These are phyloP conservation scores for Xerocomus amazonicus DNA, from an alignment of 1,284 basidiomycete species.

Conservation along the genomic window DNA sequence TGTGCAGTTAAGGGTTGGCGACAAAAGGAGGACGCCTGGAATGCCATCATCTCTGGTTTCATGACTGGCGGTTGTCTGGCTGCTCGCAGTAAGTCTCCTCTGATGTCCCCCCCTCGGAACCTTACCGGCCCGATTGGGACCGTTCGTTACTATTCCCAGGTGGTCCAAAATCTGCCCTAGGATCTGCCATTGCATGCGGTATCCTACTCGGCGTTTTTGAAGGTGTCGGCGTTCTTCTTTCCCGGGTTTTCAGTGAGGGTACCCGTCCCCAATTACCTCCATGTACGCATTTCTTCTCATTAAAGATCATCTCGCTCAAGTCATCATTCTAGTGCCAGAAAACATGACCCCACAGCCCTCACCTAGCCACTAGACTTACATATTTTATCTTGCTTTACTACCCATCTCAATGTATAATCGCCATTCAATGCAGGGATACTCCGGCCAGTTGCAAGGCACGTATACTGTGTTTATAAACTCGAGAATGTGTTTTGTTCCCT, in stretches of 20 bases:
- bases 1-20: conserved; percentile 96
- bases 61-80: conserved; percentile 97
- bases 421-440: conserved; percentile 35
- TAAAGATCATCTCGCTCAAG: neutral
- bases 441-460: conserved; percentile 26
- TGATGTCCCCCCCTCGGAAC: neutral
- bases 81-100: conserved; percentile 73
- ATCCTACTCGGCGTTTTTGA: conserved; percentile 96
- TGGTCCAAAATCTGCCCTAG: conserved; percentile 87
- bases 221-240: conserved; percentile 87
- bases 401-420: conserved; percentile 38
- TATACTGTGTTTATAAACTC: conserved; percentile 3
- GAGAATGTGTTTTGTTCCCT: neutral
- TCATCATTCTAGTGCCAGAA: conserved; percentile 26
- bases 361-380: conserved; percentile 30
- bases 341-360: conserved; percentile 29
- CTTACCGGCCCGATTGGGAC: neutral
- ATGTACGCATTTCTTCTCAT: conserved; percentile 15
- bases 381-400: conserved; percentile 31
- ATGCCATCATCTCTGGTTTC: conserved; percentile 97
- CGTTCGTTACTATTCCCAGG: conserved; percentile 45
- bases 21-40: conserved; percentile 99
- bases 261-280: conserved; percentile 66
- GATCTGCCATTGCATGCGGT: conserved; percentile 92
- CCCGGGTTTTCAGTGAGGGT: conserved; percentile 79